Base-by-base conservation (phyloP, 2,329 filamentous ascomycete species). In the Colletotrichum nymphaeae region DNA sequence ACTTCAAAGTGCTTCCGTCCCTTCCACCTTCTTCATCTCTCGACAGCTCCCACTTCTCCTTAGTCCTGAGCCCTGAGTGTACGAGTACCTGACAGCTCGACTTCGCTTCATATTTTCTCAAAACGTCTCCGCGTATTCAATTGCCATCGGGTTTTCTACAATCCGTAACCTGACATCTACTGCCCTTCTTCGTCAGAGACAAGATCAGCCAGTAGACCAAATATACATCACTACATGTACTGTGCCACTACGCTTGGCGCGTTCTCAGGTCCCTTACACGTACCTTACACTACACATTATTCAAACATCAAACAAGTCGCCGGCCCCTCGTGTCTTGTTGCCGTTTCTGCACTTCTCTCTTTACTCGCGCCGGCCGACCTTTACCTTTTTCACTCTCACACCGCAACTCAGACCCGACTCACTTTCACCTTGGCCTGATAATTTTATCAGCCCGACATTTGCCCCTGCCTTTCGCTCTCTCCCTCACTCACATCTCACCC, bases 221-320 rank as follows among this genome's bases (percentile, higher is more conserved):
- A 26, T 6, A 9, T 24, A 24, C 9, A 24, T 19, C 42, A 19
- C 37, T 14, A 14, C 37, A 42, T 42, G 6, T 42, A 42, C 37
- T 16, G 37, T 42, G 37, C 42, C n/a, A 49, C 42, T 11, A 49
- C 19, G 42, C 22, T 35, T 52, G 46, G 60, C 30, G 32, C 22
- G 26, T 42, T 11, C 16, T 16, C 37, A 52, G 42, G 59, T 28
- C 22, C 35, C 12, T 52, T 24, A 26, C 46, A 37, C 49, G 22
- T 55, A 64, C 49, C 9, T 42, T 42, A 42, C 37, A 42, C 37
- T 56, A 56, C n/a, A 26, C 49, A 53, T 30, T 30, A 55, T 28
- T 30, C 62, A 56, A 16, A 37, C 24, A n/a, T 30, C 57, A 68
- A 63, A 69, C 67, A 63, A 35, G 28, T 49, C n/a, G 32, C 11